Percentiles rank a stretch among this genome's conserved stretches.
Evolutionary conservation across 257 asterid genomes (phyloP).

Genomic region (Salvia miltiorrhiza): DNA sequence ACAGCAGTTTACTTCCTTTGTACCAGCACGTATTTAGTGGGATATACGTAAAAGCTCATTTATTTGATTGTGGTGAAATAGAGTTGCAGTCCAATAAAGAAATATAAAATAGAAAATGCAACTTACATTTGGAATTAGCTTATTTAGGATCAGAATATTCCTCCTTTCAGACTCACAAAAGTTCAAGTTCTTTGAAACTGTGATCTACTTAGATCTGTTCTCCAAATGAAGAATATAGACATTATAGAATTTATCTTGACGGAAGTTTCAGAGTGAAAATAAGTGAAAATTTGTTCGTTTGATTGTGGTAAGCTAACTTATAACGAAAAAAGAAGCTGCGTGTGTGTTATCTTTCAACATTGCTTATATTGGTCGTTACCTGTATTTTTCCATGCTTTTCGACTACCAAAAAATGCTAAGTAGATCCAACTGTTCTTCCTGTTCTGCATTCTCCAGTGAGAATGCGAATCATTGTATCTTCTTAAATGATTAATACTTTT

Average conservation of each 20-base stretch:
- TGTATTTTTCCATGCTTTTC: background rate
- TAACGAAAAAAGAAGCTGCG: background rate
- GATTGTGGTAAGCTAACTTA: background rate
- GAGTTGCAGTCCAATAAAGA: too few species aligned
- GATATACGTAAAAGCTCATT: background rate
- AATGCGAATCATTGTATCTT: background rate
- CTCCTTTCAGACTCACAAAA: background rate
- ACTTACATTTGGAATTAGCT: background rate
- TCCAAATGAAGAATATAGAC: slow-evolving; percentile 8
- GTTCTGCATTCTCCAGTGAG: background rate
- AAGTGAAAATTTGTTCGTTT: background rate
- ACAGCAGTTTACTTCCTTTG: background rate
- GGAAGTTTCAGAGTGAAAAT: background rate
- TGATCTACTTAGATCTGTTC: slow-evolving; percentile 8
- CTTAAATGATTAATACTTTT: slow-evolving; percentile 18
- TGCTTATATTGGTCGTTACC: background rate
- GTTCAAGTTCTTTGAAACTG: background rate
- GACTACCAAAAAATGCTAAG: background rate
- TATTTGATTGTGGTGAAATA: background rate
- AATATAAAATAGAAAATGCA: background rate
- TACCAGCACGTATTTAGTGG: background rate
- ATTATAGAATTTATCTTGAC: background rate
- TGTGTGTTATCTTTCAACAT: background rate
- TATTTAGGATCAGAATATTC: background rate
- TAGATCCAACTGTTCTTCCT: background rate